These are phyloP conservation scores for Phytophthora gonapodyides DNA, from an alignment of 352 stramenopile genomes.

Conservation along the genomic window DNA sequence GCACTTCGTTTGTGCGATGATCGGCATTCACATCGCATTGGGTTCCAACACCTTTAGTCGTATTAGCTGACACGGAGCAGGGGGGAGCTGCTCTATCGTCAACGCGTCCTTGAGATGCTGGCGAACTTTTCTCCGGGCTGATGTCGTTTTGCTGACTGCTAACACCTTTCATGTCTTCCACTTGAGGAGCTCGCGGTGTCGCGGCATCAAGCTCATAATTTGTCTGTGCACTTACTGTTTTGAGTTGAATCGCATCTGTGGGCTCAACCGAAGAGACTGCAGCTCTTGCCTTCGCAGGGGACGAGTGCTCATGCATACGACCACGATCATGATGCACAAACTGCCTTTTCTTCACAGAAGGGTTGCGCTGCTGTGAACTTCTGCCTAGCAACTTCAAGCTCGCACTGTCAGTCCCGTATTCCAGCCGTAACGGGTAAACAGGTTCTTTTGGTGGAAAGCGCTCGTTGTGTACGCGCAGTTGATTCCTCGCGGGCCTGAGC, in stretches of 20 bases:
- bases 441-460: slow-evolving; percentile 8
- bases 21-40: slow-evolving; percentile 22
- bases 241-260: slow-evolving; percentile 12
- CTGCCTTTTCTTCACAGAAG: slow-evolving; percentile 25
- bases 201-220: slow-evolving; percentile 1
- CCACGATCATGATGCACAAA: slow-evolving; percentile 21
- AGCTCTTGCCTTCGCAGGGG: slow-evolving; percentile 1
- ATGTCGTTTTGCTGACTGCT: slow-evolving; percentile 5
- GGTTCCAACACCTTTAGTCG: slow-evolving; percentile 12
- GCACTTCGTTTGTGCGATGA: neutral
- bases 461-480: neutral
- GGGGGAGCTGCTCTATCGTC: neutral
- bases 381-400: slow-evolving; percentile 34
- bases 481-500: slow-evolving; percentile 5
- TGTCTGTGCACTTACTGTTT: slow-evolving; percentile 26
- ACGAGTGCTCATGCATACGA: neutral
- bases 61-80: neutral
- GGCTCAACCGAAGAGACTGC: neutral
- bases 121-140: slow-evolving; percentile 21
- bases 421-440: slow-evolving; percentile 25
- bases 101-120: slow-evolving; percentile 8
- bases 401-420: slow-evolving; percentile 20
- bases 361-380: slow-evolving; percentile 16
- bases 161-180: slow-evolving; percentile 4
- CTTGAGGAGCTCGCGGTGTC: neutral